Percentiles rank a stretch among this genome's conserved stretches.
These are phyloP conservation scores for Trichoderma sp. DNA, from an alignment of 2,329 filamentous ascomycete species.

Conservation along the genomic window DNA sequence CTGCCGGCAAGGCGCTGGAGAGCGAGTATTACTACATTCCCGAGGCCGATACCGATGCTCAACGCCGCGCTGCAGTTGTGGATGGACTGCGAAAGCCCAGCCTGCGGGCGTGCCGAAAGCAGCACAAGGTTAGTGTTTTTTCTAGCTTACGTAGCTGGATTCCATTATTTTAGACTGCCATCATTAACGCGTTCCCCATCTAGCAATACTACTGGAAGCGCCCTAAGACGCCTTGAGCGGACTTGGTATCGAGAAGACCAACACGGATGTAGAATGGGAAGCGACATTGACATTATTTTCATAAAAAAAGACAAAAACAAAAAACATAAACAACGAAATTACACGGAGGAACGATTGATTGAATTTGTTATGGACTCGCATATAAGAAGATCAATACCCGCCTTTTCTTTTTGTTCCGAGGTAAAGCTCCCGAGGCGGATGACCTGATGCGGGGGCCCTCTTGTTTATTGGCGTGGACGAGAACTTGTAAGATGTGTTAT, in stretches of 20 bases:
- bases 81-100: slow-evolving; percentile 87
- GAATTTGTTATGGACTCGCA: slow-evolving; percentile 21
- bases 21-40: slow-evolving; percentile 97
- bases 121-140: slow-evolving; percentile 80
- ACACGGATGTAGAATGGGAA: neutral
- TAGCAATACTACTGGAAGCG: slow-evolving; percentile 73
- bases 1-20: slow-evolving; percentile 88
- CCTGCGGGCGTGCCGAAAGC: slow-evolving; percentile 85
- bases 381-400: slow-evolving; percentile 22
- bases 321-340: neutral
- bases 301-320: neutral
- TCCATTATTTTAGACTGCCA: neutral
- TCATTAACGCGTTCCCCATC: slow-evolving; percentile 30
- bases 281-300: neutral
- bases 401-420: slow-evolving; percentile 5
- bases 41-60: slow-evolving; percentile 78
- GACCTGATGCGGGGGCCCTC: neutral
- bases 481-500: slow-evolving; percentile 19
- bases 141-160: neutral
- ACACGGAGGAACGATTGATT: slow-evolving; percentile 20
- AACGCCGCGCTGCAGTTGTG: slow-evolving; percentile 78
- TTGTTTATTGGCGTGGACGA: slow-evolving; percentile 17
- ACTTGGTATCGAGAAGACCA: neutral
- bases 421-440: neutral
- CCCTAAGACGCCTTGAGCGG: slow-evolving; percentile 56